A percentile compares a stretch with the other conserved stretches of the same genome.
These are phyloP conservation scores for Pleurotus sapidus DNA, from an alignment of 768 basidiomycete genomes.

Conservation along the genomic window DNA sequence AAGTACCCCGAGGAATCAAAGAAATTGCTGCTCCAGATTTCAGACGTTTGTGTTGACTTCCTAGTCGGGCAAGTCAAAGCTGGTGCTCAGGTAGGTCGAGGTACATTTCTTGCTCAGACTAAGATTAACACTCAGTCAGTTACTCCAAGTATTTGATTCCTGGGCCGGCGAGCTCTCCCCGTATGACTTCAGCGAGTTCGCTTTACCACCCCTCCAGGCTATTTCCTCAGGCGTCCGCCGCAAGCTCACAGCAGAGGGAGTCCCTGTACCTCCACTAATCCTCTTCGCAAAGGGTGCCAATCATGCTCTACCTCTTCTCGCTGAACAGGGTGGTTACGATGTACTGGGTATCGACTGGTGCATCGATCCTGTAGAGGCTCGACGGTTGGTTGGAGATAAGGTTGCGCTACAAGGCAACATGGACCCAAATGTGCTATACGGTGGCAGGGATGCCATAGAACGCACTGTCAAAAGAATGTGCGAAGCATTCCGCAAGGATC, in stretches of 20 bases:
- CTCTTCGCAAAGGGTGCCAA: slow-evolving; percentile 96
- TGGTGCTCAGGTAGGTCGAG: slow-evolving; percentile 81
- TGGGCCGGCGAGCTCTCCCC: slow-evolving; percentile 93
- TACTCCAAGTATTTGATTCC: slow-evolving; percentile 97
- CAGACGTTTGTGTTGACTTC: slow-evolving; percentile 87
- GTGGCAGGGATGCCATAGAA: slow-evolving; percentile 85
- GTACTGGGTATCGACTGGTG: slow-evolving; percentile 92
- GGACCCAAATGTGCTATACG: slow-evolving; percentile 86
- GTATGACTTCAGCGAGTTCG: slow-evolving; percentile 80
- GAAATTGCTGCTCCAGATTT: slow-evolving; percentile 71
- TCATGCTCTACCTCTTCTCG: slow-evolving; percentile 56
- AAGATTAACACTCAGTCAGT: slow-evolving; percentile 38
- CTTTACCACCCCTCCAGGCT: slow-evolving; percentile 72
- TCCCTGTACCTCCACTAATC: slow-evolving; percentile 74
- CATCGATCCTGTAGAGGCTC: slow-evolving; percentile 72
- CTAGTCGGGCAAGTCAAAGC: slow-evolving; percentile 92
- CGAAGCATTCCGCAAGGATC: slow-evolving; percentile 63
- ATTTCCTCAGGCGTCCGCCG: slow-evolving; percentile 70
- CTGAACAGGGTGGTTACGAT: slow-evolving; percentile 73
- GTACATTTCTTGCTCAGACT: background rate
- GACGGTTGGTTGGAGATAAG: slow-evolving; percentile 53
- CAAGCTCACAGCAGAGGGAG: slow-evolving; percentile 47
- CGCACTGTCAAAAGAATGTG: slow-evolving; percentile 80
- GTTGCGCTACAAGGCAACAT: slow-evolving; percentile 89
- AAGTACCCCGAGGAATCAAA: slow-evolving; percentile 84